Conservation (phyloP, 2,329 filamentous ascomycete species). For the Coleophoma eucalyptorum region DNA sequence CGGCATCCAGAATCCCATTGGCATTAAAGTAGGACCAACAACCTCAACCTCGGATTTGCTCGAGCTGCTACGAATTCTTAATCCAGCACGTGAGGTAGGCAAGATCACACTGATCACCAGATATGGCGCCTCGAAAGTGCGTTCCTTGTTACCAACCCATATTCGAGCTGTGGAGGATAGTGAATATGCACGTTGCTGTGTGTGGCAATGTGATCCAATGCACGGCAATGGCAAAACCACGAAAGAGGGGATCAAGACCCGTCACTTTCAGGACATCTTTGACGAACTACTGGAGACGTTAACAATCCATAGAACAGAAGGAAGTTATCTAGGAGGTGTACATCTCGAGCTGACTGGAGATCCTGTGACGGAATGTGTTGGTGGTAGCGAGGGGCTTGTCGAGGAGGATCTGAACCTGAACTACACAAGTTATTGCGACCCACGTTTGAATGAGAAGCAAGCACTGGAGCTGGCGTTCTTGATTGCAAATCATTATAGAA, state of each 20-base stretch:
- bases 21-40: slow-evolving; percentile 90
- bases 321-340: slow-evolving; percentile 86
- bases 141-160: slow-evolving; percentile 72
- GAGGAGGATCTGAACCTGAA: slow-evolving; percentile 87
- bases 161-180: slow-evolving; percentile 85
- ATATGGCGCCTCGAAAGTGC: slow-evolving; percentile 79
- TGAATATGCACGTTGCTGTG: slow-evolving; percentile 62
- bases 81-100: slow-evolving; percentile 76
- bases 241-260: slow-evolving; percentile 79
- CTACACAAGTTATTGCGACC: slow-evolving; percentile 96
- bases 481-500: slow-evolving; percentile 76
- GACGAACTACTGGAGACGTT: slow-evolving; percentile 81
- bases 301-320: slow-evolving; percentile 76
- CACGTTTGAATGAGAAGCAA: slow-evolving; percentile 94
- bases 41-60: slow-evolving; percentile 76
- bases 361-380: slow-evolving; percentile 92
- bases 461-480: slow-evolving; percentile 92
- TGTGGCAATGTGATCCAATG: slow-evolving; percentile 99
- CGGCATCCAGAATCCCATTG: slow-evolving; percentile 91
- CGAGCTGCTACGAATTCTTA: slow-evolving; percentile 76
- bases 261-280: slow-evolving; percentile 87
- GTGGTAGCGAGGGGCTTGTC: slow-evolving; percentile 79
- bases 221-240: slow-evolving; percentile 78
- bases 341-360: slow-evolving; percentile 95
- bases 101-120: slow-evolving; percentile 96